Evolutionary conservation across 2,329 filamentous ascomycete genomes (phyloP).

Genomic region (Penicillium sp.): DNA sequence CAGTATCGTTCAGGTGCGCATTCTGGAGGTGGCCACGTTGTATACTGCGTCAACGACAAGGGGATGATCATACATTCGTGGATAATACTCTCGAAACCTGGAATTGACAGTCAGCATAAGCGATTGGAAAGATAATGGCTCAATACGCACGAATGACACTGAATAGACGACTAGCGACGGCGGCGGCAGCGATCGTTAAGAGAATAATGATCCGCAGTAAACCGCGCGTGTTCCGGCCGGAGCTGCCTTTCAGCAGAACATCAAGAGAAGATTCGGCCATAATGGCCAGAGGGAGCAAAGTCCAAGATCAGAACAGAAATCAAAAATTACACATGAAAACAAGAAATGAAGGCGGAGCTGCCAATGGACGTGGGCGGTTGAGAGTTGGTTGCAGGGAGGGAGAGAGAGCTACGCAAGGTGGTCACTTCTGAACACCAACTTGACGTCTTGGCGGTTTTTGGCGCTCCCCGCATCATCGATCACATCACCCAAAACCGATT

Average conservation of each 20-base stretch:
- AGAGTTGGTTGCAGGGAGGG: conserved; percentile 14
- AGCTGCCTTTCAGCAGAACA: conserved; percentile 71
- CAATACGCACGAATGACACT: conserved; percentile 84
- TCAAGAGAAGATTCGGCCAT: conserved; percentile 50
- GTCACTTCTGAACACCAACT: conserved; percentile 32
- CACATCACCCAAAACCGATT: too few species aligned
- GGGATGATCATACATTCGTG: conserved; percentile 80
- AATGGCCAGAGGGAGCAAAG: conserved; percentile 39
- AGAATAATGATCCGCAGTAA: conserved; percentile 88
- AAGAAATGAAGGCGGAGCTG: conserved; percentile 22
- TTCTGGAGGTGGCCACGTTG: conserved; percentile 8
- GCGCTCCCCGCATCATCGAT: conserved; percentile 31
- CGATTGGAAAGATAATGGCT: background rate
- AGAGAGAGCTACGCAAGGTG: conserved; percentile 41
- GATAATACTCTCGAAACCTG: conserved; percentile 97
- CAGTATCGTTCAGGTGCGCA: conserved; percentile 16
- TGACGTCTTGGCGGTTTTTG: conserved; percentile 32
- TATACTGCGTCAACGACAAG: conserved; percentile 3
- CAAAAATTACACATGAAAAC: conserved; percentile 27
- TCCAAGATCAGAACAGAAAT: conserved; percentile 24
- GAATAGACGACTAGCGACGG: conserved; percentile 90
- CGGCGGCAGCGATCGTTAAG: conserved; percentile 82
- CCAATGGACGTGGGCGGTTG: conserved; percentile 22
- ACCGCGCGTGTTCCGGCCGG: conserved; percentile 76
- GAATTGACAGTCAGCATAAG: conserved; percentile 10